These are phyloP conservation scores for Plenodomus lindquistii DNA, from an alignment of 2,329 filamentous ascomycete genomes.

Conservation along the genomic window DNA sequence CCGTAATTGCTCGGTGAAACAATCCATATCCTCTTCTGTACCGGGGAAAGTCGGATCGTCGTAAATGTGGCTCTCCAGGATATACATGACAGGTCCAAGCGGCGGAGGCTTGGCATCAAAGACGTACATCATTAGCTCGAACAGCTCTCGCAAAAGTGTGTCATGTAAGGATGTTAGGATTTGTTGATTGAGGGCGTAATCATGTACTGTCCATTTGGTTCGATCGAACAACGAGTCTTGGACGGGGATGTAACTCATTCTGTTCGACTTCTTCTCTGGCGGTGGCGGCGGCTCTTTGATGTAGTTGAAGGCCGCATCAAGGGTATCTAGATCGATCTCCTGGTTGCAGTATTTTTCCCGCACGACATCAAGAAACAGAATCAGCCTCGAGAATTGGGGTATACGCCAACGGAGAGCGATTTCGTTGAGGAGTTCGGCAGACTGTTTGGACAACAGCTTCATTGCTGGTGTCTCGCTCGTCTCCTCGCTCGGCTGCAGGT, in stretches of 20 bases:
- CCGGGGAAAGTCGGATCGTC: constrained; percentile 75
- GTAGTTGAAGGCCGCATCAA: constrained; percentile 82
- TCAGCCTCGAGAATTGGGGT: constrained; percentile 76
- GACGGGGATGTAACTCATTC: constrained; percentile 52
- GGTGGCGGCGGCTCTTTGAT: constrained; percentile 71
- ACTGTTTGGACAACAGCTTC: constrained; percentile 71
- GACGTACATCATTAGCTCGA: constrained; percentile 81
- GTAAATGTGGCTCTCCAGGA: constrained; percentile 82
- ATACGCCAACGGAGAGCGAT: constrained; percentile 87
- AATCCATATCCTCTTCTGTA: constrained; percentile 68
- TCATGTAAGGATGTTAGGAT: constrained; percentile 77
- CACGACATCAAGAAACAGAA: constrained; percentile 82
- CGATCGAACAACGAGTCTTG: constrained; percentile 50
- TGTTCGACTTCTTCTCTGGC: constrained; percentile 63
- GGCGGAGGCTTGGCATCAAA: constrained; percentile 87
- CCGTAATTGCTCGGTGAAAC: constrained; percentile 73
- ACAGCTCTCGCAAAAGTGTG: constrained; percentile 81
- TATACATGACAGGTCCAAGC: constrained; percentile 76
- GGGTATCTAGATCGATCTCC: constrained; percentile 76
- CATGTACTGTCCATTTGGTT: constrained; percentile 55
- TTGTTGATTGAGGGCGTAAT: constrained; percentile 67
- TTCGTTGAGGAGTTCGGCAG: constrained; percentile 81
- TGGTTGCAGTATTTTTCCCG: constrained; percentile 83
- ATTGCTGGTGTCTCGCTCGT: constrained; percentile 54
- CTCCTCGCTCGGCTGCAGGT: constrained; percentile 54